A percentile compares a stretch with the other conserved stretches of the same genome.
Conservation (phyloP, 2,329 filamentous ascomycete species). For the Pseudogymnoascus sp. region DNA sequence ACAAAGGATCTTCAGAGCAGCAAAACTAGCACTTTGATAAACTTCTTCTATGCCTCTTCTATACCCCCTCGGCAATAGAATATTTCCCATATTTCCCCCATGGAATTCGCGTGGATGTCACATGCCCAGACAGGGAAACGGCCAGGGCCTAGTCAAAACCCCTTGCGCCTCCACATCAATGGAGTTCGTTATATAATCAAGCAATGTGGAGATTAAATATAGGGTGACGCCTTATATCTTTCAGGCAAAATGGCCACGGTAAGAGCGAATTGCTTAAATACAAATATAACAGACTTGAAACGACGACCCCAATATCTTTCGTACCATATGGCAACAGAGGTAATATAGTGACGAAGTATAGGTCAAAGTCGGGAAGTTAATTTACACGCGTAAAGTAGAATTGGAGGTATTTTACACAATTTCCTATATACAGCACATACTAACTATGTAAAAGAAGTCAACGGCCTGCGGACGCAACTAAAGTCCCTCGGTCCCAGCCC, state of each 20-base stretch:
- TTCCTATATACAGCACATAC: not conserved
- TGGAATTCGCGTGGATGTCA: not conserved
- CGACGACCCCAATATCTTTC: too few species aligned
- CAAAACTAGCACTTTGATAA: not conserved
- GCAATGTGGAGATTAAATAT: not conserved
- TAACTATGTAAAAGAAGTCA: not conserved
- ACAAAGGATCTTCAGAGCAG: not conserved
- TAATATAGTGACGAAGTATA: not conserved
- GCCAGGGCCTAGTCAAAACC: not conserved
- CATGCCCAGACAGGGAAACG: not conserved
- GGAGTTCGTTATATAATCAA: not conserved
- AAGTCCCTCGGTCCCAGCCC: not conserved
- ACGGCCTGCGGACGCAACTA: not conserved
- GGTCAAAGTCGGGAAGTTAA: not conserved
- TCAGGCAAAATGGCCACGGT: not conserved
- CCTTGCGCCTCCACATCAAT: not conserved
- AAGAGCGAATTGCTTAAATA: not conserved
- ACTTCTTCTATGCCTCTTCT: slow-evolving; percentile 5
- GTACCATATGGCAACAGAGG: not conserved
- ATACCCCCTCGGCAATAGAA: not conserved
- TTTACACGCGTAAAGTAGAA: not conserved
- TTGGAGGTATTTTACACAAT: not conserved
- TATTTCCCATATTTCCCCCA: not conserved
- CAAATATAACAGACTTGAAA: too few species aligned
- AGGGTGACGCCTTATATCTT: not conserved